A percentile compares a stretch with the other conserved stretches of the same genome.
phyloP scores from a whole-genome alignment of 2,329 filamentous ascomycete genomes.

The Xenoacremonium recifei region DNA sequence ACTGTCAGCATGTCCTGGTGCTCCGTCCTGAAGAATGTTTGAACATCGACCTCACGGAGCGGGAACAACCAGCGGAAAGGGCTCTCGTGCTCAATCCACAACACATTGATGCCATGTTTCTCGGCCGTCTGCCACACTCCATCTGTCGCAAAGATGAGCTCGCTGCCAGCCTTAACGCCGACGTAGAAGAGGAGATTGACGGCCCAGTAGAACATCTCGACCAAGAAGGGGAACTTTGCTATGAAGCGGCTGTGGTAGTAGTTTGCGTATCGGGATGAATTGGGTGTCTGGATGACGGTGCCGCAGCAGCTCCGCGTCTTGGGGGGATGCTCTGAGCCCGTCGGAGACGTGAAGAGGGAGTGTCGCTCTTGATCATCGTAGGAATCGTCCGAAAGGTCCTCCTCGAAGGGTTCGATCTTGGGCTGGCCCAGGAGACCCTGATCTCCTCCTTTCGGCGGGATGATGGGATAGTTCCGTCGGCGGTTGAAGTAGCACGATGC shows the following conservation, averaged over 20 bases:
- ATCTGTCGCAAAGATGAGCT: constrained; percentile 34
- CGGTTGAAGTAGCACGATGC: constrained; percentile 28
- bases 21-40: constrained; percentile 55
- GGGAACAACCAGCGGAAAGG: constrained; percentile 51
- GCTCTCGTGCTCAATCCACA: constrained; percentile 53
- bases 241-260: constrained; percentile 61
- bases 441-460: constrained; percentile 16
- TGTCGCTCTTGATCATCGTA: constrained; percentile 17
- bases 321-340: constrained; percentile 38
- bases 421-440: constrained; percentile 21
- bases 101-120: constrained; percentile 52
- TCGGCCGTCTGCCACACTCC: constrained; percentile 56
- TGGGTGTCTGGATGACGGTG: constrained; percentile 50
- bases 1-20: constrained; percentile 52
- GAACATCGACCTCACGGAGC: constrained; percentile 49
- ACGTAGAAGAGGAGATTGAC: constrained; percentile 63
- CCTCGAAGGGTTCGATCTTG: constrained; percentile 21
- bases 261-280: constrained; percentile 59
- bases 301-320: constrained; percentile 53
- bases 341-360: constrained; percentile 17
- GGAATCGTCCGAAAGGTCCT: constrained; percentile 14
- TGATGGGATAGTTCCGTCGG: constrained; percentile 22
- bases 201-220: constrained; percentile 75
- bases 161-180: constrained; percentile 22
- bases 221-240: constrained; percentile 64